Conservation (phyloP, 1,139 yeast genomes). For the Hemisphaericaspora lyxosophila region DNA sequence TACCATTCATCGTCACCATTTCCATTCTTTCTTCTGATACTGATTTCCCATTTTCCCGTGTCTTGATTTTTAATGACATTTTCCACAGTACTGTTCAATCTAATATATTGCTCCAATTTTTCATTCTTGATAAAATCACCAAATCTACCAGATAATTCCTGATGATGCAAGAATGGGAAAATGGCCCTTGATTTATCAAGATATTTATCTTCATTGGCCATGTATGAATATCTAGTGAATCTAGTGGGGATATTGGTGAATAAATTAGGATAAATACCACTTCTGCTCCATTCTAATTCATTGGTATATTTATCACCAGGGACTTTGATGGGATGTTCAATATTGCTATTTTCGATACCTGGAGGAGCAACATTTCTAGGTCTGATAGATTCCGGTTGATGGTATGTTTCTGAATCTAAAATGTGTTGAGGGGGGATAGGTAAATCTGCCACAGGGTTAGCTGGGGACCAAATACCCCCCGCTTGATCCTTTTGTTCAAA, state of each 20-base stretch:
- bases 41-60: constrained; percentile 45
- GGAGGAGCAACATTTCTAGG: constrained; percentile 22
- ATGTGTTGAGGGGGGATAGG: constrained; percentile 30
- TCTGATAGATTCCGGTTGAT: constrained; percentile 26
- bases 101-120: constrained; percentile 29
- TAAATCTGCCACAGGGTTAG: constrained; percentile 23
- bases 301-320: constrained; percentile 12
- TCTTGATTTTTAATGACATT: constrained; percentile 27
- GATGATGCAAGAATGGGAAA: constrained; percentile 25
- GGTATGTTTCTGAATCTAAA: constrained; percentile 28
- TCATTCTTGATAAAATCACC: constrained; percentile 29
- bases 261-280: constrained; percentile 43
- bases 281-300: constrained; percentile 37
- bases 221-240: constrained; percentile 43
- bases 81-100: constrained; percentile 42
- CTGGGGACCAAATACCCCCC: constrained; percentile 39
- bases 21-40: constrained; percentile 26
- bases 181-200: constrained; percentile 16
- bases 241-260: constrained; percentile 49
- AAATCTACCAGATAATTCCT: constrained; percentile 34
- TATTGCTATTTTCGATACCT: constrained; percentile 10
- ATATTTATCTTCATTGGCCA: constrained; percentile 29
- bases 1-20: constrained; percentile 34
- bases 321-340: constrained; percentile 18
- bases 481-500: constrained; percentile 34